Evolutionary conservation across 2,329 filamentous ascomycete genomes (phyloP).

Genomic region (Hymenoscyphus scutula): DNA sequence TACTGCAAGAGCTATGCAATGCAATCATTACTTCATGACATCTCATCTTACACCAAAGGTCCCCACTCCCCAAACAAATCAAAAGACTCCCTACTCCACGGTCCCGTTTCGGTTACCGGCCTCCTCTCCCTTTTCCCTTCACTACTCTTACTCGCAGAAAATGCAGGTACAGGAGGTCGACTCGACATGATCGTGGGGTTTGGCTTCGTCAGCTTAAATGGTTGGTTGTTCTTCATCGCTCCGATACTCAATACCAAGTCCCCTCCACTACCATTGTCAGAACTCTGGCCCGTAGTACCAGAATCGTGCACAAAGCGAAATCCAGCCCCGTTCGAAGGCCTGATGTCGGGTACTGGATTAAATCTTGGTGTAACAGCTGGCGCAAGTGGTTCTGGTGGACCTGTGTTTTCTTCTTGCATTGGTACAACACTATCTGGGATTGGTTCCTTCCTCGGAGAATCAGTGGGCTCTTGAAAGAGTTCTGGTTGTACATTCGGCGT

Average conservation of each 20-base stretch:
- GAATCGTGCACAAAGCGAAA: constrained; percentile 8
- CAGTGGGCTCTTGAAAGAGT: not conserved
- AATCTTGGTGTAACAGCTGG: not conserved
- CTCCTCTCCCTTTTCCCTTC: not conserved
- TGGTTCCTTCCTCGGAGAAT: not conserved
- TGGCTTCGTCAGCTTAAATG: constrained; percentile 28
- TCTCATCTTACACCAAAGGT: constrained; percentile 18
- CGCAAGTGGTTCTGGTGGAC: not conserved
- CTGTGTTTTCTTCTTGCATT: not conserved
- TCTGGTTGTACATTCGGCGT: not conserved
- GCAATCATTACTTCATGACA: not conserved
- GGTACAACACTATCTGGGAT: not conserved
- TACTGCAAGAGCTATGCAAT: not conserved
- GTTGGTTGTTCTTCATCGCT: constrained; percentile 9
- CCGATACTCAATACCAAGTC: constrained; percentile 7
- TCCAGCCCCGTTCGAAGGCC: not conserved
- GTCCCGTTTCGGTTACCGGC: constrained; percentile 21
- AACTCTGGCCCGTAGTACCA: not conserved
- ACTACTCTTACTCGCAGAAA: not conserved
- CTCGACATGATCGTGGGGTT: constrained; percentile 15
- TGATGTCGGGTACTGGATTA: not conserved
- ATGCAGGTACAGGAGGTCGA: not conserved
- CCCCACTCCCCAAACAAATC: constrained; percentile 37
- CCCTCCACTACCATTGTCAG: not conserved
- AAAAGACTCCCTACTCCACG: constrained; percentile 39